These are phyloP conservation scores for Bisporella sp. DNA, from an alignment of 2,329 filamentous ascomycete genomes.

Conservation along the genomic window DNA sequence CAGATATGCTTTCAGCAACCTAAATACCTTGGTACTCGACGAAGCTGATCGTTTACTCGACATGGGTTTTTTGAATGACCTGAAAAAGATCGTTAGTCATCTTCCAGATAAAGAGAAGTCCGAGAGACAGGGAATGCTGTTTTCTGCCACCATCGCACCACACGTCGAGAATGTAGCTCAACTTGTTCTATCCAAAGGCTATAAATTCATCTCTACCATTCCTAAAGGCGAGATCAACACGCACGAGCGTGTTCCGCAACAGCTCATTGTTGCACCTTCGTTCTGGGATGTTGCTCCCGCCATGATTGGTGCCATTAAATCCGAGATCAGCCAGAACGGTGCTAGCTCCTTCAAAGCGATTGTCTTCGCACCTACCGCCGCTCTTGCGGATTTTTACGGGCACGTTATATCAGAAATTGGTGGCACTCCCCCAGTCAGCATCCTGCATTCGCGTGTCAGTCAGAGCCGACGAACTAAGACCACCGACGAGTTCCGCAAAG, in stretches of 20 bases:
- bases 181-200: conserved; percentile 71
- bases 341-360: conserved; percentile 80
- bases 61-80: conserved; percentile 70
- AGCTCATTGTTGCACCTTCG: conserved; percentile 57
- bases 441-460: conserved; percentile 71
- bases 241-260: conserved; percentile 77
- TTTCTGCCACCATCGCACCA: conserved; percentile 85
- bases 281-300: conserved; percentile 73
- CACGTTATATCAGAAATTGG: conserved; percentile 40
- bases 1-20: conserved; percentile 38
- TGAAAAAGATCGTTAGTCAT: conserved; percentile 50
- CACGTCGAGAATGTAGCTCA: conserved; percentile 74
- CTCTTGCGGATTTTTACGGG: conserved; percentile 59
- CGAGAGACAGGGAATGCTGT: conserved; percentile 84
- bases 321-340: conserved; percentile 42
- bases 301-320: conserved; percentile 67
- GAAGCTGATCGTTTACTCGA: conserved; percentile 98
- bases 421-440: conserved; percentile 21
- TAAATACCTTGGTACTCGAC: conserved; percentile 90
- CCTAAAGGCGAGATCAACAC: conserved; percentile 74
- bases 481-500: conserved; percentile 63
- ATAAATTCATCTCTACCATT: conserved; percentile 89
- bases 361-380: conserved; percentile 78
- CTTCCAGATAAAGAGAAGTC: conserved; percentile 59
- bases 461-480: conserved; percentile 64